Percentiles rank a stretch among this genome's conserved stretches.
These are phyloP conservation scores for Eucalyptus regnans DNA, from an alignment of 345 rosid genomes.

Conservation along the genomic window DNA sequence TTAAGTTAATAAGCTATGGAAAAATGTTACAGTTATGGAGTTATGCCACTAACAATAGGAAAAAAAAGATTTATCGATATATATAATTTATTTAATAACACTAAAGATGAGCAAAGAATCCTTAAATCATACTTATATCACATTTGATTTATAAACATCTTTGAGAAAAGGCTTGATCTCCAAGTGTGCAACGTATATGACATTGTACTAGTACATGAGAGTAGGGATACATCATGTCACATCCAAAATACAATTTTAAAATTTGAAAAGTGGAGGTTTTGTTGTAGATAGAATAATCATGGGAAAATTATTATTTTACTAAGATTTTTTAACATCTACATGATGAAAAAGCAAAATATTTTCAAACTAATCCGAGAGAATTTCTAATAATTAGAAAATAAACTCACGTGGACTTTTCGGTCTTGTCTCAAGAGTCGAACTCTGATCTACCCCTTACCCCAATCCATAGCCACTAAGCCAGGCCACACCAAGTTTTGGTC, in stretches of 20 bases:
- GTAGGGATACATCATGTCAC: background rate
- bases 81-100: too few relatives aligned
- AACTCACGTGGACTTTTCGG: background rate
- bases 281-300: too few relatives aligned
- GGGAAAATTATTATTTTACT: too few relatives aligned
- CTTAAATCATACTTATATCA: background rate
- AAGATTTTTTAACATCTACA: too few relatives aligned
- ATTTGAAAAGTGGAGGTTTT: too few relatives aligned
- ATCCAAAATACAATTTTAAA: too few relatives aligned
- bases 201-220: background rate
- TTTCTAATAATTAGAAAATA: too few relatives aligned
- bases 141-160: too few relatives aligned
- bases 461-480: background rate
- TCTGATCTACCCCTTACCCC: background rate
- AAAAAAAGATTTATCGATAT: too few relatives aligned
- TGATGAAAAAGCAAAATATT: too few relatives aligned
- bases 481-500: background rate
- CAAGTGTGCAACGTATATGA: background rate
- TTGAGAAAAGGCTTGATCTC: background rate
- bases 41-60: background rate
- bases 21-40: background rate
- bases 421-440: background rate
- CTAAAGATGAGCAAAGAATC: background rate
- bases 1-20: background rate
- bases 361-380: too few relatives aligned